Base-by-base conservation (phyloP, 306 rosid species). In the Quercus robur region DNA sequence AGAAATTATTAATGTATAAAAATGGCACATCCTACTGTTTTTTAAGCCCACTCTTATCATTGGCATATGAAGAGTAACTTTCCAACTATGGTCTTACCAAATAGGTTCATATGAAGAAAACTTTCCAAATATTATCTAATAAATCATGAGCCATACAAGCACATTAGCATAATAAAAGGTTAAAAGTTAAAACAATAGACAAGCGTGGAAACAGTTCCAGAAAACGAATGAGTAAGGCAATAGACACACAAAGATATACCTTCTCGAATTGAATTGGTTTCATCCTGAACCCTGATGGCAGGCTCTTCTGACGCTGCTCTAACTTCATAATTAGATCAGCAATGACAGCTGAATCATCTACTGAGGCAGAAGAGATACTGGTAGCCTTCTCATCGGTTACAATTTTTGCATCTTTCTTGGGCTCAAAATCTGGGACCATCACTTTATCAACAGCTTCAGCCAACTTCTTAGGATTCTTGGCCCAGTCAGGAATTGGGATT, bases 221-320 rank as follows among this genome's bases (percentile, higher is more conserved):
- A 61, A 7, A 3, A 8, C 1, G 0, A 12, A 38, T 6, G 4
- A 12, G 1, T 21, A 54, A 67, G 57, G 52, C 80, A 13, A 6
- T 14, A 6, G n/a, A 10, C 26, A 25, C 46, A 26, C 6, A 77
- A 62, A 52, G 20, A 49, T 21, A 61, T 4, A 95, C 99, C 97
- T 95, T 95, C 81, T 95, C 99, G 66, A 95, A 95, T 70, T 89
- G 98, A 86, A 95, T 70, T n/a, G 99, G 99, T 70, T 88, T 95
- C 99, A 95, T 93, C 88, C 94, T 87, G 89, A 89, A 93, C 49
- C 87, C 96, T 23, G 89, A 88, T 2, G 80, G 86, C 70, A 93
- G 89, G 55, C 68, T 89, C 74, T 85, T 54, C 20, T 84, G 85
- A 59, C 81, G 85, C 8, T 86, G 89, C 86, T 93, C 98, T 78